Conservation (phyloP, 169 alveolate genomes). For the Eimeria acervulina region DNA sequence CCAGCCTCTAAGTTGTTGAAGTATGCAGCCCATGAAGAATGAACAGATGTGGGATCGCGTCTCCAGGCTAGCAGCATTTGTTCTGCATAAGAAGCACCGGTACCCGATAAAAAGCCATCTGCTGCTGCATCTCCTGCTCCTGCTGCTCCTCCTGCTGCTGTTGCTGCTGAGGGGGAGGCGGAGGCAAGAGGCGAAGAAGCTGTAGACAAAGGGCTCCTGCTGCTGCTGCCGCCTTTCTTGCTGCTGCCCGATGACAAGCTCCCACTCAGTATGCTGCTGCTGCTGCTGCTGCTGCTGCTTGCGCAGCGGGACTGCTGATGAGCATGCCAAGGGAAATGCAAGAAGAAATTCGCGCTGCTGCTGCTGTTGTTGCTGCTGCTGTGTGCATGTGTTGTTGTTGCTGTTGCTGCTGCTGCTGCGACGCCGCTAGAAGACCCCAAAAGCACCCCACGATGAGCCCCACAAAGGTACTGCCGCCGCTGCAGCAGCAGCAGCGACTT, state of each 20-base stretch:
- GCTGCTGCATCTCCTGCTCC: constrained; percentile 47
- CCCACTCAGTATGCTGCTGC: too few species aligned
- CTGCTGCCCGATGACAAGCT: too few species aligned
- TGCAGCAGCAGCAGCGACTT: too few species aligned
- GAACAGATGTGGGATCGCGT: constrained; percentile 85
- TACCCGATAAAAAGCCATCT: constrained; percentile 77
- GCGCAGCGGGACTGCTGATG: constrained; percentile 4
- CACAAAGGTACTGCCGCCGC: not conserved
- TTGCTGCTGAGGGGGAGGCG: not conserved
- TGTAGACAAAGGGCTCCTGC: too few species aligned
- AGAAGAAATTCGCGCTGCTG: not conserved
- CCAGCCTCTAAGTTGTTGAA: constrained; percentile 77
- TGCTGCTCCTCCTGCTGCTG: constrained; percentile 8
- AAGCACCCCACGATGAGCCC: not conserved
- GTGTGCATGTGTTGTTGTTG: too few species aligned
- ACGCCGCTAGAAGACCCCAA: not conserved
- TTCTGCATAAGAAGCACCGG: constrained; percentile 82
- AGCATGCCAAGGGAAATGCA: not conserved
- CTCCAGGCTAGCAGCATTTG: constrained; percentile 87
- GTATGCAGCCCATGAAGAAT: constrained; percentile 86
- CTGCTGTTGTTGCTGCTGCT: not conserved
- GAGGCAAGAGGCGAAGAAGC: too few species aligned
- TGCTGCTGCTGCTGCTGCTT: too few species aligned
- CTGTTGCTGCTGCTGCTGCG: constrained; percentile 57
- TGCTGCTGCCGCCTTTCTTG: too few species aligned